Evolutionary conservation across 2,329 filamentous ascomycete genomes (phyloP).

Genomic region (Cladosporium oxysporum): DNA sequence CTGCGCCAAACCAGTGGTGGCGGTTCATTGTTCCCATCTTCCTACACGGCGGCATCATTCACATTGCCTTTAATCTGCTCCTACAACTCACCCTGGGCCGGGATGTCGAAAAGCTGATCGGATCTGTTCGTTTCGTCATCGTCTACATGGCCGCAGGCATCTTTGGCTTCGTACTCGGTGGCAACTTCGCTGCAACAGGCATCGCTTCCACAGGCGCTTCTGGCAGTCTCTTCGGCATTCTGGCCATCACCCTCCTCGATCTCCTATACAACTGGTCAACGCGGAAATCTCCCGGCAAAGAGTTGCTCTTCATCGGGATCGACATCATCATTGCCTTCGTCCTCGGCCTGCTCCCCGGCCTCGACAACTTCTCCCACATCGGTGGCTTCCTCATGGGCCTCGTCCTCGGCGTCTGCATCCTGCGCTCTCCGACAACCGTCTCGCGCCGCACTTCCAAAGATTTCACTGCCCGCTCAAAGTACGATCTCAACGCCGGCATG

Average conservation of each 20-base stretch:
- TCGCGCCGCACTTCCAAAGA: slow-evolving; percentile 28
- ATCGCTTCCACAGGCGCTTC: slow-evolving; percentile 85
- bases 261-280: slow-evolving; percentile 90
- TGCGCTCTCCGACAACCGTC: slow-evolving; percentile 78
- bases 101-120: slow-evolving; percentile 91
- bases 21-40: slow-evolving; percentile 96
- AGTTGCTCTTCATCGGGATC: slow-evolving; percentile 82
- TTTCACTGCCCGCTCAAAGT: slow-evolving; percentile 25
- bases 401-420: slow-evolving; percentile 78
- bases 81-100: slow-evolving; percentile 85
- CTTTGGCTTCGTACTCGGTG: slow-evolving; percentile 92
- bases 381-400: slow-evolving; percentile 94
- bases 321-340: slow-evolving; percentile 90
- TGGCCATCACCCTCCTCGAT: slow-evolving; percentile 85
- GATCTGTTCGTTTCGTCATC: slow-evolving; percentile 80
- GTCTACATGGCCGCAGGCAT: slow-evolving; percentile 92
- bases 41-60: slow-evolving; percentile 87
- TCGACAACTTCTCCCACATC: slow-evolving; percentile 98
- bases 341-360: slow-evolving; percentile 82
- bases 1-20: slow-evolving; percentile 90
- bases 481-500: slow-evolving; percentile 33
- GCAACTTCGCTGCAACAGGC: slow-evolving; percentile 82
- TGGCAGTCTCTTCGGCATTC: slow-evolving; percentile 85
- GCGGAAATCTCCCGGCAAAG: slow-evolving; percentile 72
- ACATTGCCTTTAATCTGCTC: slow-evolving; percentile 94